These are phyloP conservation scores for Sisymbrium irio DNA, from an alignment of 345 rosid species.

Conservation along the genomic window DNA sequence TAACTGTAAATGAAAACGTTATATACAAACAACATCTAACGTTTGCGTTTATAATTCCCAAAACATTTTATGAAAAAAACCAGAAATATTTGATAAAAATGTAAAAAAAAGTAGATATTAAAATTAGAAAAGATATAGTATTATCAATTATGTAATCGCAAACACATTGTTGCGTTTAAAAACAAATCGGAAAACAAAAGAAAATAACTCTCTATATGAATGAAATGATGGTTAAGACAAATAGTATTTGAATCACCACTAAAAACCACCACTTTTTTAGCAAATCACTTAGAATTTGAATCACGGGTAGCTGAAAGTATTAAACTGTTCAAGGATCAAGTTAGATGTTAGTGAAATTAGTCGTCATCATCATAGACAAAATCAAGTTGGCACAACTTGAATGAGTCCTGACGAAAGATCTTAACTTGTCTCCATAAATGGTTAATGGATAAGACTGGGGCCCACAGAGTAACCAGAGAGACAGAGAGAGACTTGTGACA, in stretches of 20 bases:
- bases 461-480: constrained; percentile 8
- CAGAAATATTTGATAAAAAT: too few relatives aligned
- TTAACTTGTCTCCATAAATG: constrained; percentile 30
- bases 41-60: too few relatives aligned
- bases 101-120: too few relatives aligned
- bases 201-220: not conserved
- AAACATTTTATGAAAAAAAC: too few relatives aligned
- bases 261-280: not conserved
- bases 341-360: not conserved
- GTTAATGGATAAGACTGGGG: constrained; percentile 31
- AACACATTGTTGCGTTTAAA: too few relatives aligned
- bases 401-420: constrained; percentile 33
- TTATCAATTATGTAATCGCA: too few relatives aligned
- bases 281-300: not conserved
- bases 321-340: constrained; percentile 7
- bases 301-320: not conserved
- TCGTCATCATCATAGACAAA: constrained; percentile 20
- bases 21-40: too few relatives aligned
- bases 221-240: not conserved
- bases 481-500: constrained; percentile 10
- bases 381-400: constrained; percentile 35
- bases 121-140: too few relatives aligned
- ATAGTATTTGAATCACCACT: not conserved
- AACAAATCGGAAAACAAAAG: too few relatives aligned
- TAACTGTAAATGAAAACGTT: too few relatives aligned